Evolutionary conservation across 495 filamentous ascomycete species (phyloP), one percentile per base, ranked within the genome.

Genomic region (Copromyces sp.): DNA sequence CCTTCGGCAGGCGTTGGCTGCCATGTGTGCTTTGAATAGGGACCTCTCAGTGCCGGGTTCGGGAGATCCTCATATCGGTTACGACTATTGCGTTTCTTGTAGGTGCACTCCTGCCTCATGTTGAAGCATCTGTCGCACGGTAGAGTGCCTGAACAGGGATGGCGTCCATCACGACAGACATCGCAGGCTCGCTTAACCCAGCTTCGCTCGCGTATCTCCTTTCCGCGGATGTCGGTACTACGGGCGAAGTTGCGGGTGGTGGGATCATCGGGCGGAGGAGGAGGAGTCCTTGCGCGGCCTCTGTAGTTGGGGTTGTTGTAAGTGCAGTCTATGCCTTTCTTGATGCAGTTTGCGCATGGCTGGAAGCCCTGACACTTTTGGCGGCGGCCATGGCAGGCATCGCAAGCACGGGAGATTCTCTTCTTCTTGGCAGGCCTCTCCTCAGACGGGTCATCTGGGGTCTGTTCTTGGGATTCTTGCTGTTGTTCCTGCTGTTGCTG

Each of bases 111-210:
- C 20, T 75, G 24, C 16, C 76, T 70, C 38, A 40, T 20, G 20
- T 39, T 45, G 47, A 79, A 78, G 71, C 78, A 78, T 7, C 24
- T 47, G 9, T 71, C 71, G 32, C 78, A 78, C 1, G 75, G 78
- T 5, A 71, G 41, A 69, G 74, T 76, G 32, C 76, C 76, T 8
- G 68, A 65, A 68, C 78, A 79, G 9, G 32, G 32, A 12, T 72
- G 5, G 24, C 71, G 39, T 12, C 69, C 59, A 29, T 20, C 45
- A 0, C 73, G 76, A 39, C 76, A 79, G 16, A 44, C 53, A 47
- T 78, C 78, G 47, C 75, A 78, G 32, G 75, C 75, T 38, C 76
- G 74, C 16, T 35, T 29, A n/a, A 65, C 70, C 76, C 74, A 77
- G 45, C 73, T 71, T 40, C 74, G 53, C 41, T 74, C 71, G n/a